Evolutionary conservation across 2,329 filamentous ascomycete genomes (phyloP), one percentile per base, ranked within the genome.

Genomic region (Chaetomium sp.): DNA sequence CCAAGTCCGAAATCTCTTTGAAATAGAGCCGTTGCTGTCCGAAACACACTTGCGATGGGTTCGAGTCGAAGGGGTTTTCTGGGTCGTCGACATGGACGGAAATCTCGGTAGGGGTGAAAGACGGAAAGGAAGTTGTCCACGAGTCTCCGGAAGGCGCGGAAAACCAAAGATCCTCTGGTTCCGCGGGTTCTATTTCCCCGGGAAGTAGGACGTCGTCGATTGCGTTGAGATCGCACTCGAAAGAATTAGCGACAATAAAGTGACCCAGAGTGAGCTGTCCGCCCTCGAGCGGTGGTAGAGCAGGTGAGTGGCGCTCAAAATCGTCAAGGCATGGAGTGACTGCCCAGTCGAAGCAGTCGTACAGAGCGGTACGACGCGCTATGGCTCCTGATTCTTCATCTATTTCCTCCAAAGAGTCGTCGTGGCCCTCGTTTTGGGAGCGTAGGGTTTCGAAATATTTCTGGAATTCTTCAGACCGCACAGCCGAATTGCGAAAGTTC

Each of bases 271-370:
- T 42, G 36, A 55, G 48, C 11, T 36, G 35, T 51, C 32, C 37
- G 9, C 10, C 6, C 32, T 42, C 11, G 32, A 35, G 42, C 4
- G 42, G 42, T 11, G 48, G 53, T 27, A 43, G 53, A 36, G 53
- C 36, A 33, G 52, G 53, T 8, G 53, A 51, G 42, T 51, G 53
- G 27, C 32, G 42, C 48, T 51, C 36, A 36, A 55, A 55, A 11
- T 46, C 36, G n/a, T 12, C 32, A 36, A 55, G 48, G 36, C 42
- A 55, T 14, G 53, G 53, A 37, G 27, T 19, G 9, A 51, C 42
- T 35, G 48, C 53, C 48, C 53, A 55, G 37, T 55, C 53, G 42
- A 55, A 55, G 37, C 48, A 55, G 32, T 52, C 37, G 32, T 34
- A 6, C 6, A 53, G 44, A 32, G 44, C 8, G 19, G 34, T 27